Base-by-base conservation (phyloP, 495 filamentous ascomycete genomes). In the Podospora fimiseda region DNA sequence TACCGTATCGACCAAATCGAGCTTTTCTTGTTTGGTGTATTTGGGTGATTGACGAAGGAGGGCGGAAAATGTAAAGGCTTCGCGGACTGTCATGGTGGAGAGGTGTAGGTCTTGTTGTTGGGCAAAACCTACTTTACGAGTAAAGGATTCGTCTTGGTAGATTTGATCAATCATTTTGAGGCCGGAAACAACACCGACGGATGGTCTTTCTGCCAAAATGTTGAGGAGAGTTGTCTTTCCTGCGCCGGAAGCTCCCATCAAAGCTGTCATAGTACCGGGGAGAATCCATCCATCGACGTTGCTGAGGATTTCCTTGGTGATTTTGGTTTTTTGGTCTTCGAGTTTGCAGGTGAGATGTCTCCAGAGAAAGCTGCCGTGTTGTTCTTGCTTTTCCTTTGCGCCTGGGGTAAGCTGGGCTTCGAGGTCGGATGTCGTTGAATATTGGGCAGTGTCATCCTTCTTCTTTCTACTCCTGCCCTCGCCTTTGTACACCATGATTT, bases 31-130 rank as follows among this genome's bases (percentile, higher is more conserved):
- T 13, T 73, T 74, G 9, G 82, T 65, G 4, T 78, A 74, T 3
- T 72, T 74, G 1, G 77, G 78, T 5, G 89, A 86, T 61, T 93
- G 90, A 19, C 90, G 82, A 4, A 95, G 75, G 24, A 89, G 62
- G 19, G 90, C 90, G 38, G 79, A 85, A 58, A 96, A 96, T 4
- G 76, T 67, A 1, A 96, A 74, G 27, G 27, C 18, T n/a, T 88
- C 90, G 9, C 89, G 78, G 14, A 95, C 88, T 0, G 91, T 95
- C 4, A 83, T 77, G 0, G 88, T 93, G 22, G 48, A 73, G 14
- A 90, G 74, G 64, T 93, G 90, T 1, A 95, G 75, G 74, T 95
- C 85, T 65, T 93, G 86, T 60, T 95, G 90, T 62, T 96, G 87
- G 14, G 88, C 89, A 60, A 94, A 95, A 13, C 88, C 89, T 2